A percentile compares a stretch with the other conserved stretches of the same genome.
Conservation (phyloP, 2,329 filamentous ascomycete genomes). For the Whalleya microplaca region DNA sequence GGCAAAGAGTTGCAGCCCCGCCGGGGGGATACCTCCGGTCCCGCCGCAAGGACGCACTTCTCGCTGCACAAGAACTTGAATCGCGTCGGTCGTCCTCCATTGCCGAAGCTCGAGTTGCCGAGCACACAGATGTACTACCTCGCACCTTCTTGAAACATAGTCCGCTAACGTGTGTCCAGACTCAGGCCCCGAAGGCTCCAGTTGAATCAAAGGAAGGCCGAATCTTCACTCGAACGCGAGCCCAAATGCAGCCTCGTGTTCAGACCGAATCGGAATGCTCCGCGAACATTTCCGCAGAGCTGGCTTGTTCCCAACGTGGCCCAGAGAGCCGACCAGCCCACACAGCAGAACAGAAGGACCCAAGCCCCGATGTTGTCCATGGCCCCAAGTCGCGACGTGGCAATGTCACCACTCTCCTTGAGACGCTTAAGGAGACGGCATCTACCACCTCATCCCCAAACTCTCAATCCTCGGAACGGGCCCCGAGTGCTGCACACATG, state of each 20-base stretch:
- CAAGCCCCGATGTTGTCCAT: conserved; percentile 25
- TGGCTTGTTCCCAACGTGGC: conserved; percentile 29
- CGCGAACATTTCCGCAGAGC: conserved; percentile 25
- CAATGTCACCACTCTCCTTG: conserved; percentile 41
- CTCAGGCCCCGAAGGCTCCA: background rate
- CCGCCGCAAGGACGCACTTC: background rate
- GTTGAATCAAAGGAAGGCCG: conserved; percentile 4
- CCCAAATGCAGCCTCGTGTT: conserved; percentile 56
- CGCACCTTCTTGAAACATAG: background rate
- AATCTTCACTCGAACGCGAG: conserved; percentile 32
- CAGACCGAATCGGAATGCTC: conserved; percentile 57
- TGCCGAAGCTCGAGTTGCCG: no score
- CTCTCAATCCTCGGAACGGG: conserved; percentile 19
- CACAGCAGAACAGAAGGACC: conserved; percentile 7
- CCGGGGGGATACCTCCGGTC: background rate
- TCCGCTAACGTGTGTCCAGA: conserved; percentile 8
- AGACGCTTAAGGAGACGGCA: conserved; percentile 32
- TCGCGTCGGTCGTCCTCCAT: no score
- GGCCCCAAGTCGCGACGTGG: conserved; percentile 28
- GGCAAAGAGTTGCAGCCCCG: no score
- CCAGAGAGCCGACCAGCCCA: conserved; percentile 38
- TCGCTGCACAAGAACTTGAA: background rate
- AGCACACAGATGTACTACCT: background rate
- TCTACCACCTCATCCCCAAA: conserved; percentile 14
- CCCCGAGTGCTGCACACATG: conserved; percentile 22